Evolutionary conservation across 23 red algal species (phyloP).

Genomic region (Chondrus crispus): DNA sequence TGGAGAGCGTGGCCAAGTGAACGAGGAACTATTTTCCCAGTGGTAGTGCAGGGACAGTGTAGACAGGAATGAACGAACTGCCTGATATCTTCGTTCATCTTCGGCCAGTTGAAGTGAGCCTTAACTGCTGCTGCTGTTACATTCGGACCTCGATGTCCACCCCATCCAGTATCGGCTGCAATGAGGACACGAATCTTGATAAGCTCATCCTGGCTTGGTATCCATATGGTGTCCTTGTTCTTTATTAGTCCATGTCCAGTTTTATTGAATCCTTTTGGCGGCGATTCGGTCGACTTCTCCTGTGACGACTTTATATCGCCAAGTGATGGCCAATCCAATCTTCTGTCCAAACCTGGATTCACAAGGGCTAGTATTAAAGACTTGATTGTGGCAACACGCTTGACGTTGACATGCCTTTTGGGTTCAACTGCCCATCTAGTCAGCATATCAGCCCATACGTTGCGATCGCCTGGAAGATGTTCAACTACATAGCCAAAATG

Average conservation of each 20-base stretch:
- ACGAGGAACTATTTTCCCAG: neutral
- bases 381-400: neutral
- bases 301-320: slow-evolving; percentile 1
- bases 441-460: slow-evolving; percentile 17
- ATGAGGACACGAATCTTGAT: neutral
- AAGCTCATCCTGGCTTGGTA: neutral
- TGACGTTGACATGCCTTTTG: neutral
- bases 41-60: neutral
- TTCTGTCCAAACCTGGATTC: neutral
- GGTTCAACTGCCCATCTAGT: neutral
- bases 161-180: neutral
- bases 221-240: neutral
- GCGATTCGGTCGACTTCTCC: neutral
- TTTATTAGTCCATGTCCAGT: neutral
- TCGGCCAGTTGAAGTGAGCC: neutral
- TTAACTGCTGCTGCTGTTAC: neutral
- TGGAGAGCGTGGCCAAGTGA: neutral
- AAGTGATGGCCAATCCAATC: slow-evolving; percentile 14
- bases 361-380: neutral
- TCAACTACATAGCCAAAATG: slow-evolving; percentile 2
- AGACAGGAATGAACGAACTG: slow-evolving; percentile 8
- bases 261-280: neutral
- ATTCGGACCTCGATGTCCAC: neutral
- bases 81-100: neutral
- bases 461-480: neutral